Evolutionary conservation across 768 basidiomycete genomes (phyloP).

Genomic region (Leccinum fibrillosum): DNA sequence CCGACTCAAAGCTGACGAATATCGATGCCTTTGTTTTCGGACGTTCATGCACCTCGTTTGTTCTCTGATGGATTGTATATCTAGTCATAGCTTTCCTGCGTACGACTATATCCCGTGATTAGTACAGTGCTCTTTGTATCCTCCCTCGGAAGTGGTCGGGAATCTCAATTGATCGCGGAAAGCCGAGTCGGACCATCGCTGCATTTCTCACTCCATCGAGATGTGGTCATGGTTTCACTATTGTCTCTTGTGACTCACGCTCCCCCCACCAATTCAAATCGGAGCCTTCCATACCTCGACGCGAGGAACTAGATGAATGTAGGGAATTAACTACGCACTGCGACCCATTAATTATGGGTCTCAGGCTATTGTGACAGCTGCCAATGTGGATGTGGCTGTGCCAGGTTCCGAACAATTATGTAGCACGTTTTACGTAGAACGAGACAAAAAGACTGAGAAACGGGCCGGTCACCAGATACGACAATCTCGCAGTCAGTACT

Average conservation of each 20-base stretch:
- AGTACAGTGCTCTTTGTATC: background rate
- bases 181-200: background rate
- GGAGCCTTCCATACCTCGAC: no score
- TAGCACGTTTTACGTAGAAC: background rate
- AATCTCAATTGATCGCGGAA: background rate
- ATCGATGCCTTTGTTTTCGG: background rate
- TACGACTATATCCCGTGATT: background rate
- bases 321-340: background rate
- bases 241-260: slow-evolving; percentile 8
- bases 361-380: background rate
- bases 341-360: background rate
- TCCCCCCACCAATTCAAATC: background rate
- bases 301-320: no score
- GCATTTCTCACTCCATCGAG: background rate
- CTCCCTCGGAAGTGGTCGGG: background rate
- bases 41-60: background rate
- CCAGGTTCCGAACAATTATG: slow-evolving; percentile 22
- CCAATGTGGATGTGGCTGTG: slow-evolving; percentile 19
- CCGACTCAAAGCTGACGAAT: slow-evolving; percentile 8
- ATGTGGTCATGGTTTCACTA: background rate
- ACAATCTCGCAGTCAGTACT: background rate
- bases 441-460: slow-evolving; percentile 17
- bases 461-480: no score
- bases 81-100: background rate
- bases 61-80: background rate